Evolutionary conservation across 75 land plant genomes (phyloP).

Genomic region (Cryptomeria japonica): DNA sequence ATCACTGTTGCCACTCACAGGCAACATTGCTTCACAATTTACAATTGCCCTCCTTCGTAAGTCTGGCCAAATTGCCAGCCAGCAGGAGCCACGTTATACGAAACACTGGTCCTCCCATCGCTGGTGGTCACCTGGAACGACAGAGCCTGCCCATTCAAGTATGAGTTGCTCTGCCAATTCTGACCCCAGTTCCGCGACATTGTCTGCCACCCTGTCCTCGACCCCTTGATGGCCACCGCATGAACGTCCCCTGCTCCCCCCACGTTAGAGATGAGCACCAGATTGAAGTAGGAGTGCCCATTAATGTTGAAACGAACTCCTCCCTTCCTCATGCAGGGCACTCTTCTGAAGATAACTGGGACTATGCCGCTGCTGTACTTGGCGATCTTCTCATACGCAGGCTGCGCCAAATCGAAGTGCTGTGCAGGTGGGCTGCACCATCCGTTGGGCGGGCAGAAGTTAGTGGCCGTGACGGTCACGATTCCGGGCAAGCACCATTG

Average conservation of each 20-base stretch:
- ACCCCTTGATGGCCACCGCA: slow-evolving; percentile 25
- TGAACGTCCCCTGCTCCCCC: slow-evolving; percentile 27
- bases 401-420: slow-evolving; percentile 44
- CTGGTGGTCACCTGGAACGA: slow-evolving; percentile 26
- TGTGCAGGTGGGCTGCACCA: slow-evolving; percentile 35
- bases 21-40: no score
- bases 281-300: slow-evolving; percentile 25
- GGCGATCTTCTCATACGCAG: slow-evolving; percentile 19
- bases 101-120: slow-evolving; percentile 14
- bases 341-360: slow-evolving; percentile 21
- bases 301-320: slow-evolving; percentile 23
- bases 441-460: slow-evolving; percentile 30
- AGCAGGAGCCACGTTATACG: slow-evolving; percentile 10
- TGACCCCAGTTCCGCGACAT: slow-evolving; percentile 34
- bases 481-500: slow-evolving; percentile 20
- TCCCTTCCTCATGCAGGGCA: slow-evolving; percentile 21
- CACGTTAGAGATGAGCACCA: slow-evolving; percentile 21
- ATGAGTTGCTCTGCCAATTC: slow-evolving; percentile 26
- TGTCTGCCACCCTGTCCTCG: slow-evolving; percentile 13
- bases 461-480: slow-evolving; percentile 32
- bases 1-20: no score
- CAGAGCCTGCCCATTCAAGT: slow-evolving; percentile 20
- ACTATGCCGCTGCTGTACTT: slow-evolving; percentile 18
- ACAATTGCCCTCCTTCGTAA: background rate
- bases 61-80: slow-evolving; percentile 34